Evolutionary conservation across 2,329 filamentous ascomycete genomes (phyloP), one percentile per base, ranked within the genome.

Genomic region (Thelonectria blattea): DNA sequence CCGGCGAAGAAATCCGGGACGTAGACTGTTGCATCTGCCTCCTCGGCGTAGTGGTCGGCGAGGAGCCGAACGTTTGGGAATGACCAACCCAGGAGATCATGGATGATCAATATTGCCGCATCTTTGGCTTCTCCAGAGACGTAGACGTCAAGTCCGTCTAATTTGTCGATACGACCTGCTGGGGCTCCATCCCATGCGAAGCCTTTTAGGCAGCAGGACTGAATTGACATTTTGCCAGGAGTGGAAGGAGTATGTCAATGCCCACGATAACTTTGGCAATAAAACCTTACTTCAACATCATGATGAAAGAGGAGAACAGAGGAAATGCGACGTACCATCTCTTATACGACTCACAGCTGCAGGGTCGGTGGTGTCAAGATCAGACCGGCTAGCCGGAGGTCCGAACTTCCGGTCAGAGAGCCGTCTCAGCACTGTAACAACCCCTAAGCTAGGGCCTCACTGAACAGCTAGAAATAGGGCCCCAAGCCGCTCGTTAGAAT

Each of bases 11-110:
- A 70, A 56, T 73, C 71, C 2, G 71, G 71, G 2, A 83, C 61
- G 64, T 80, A 83, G 30, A 81, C 80, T 2, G 80, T 82, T 0
- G 75, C 79, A 37, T 76, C 69, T n/a, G 71, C 72, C 62, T 83
- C 78, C 15, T 68, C 66, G 4, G 81, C 80, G 60, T 77, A 82
- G 66, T 80, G 74, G 56, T 83, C 81, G 1, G 80, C 80, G 1
- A 83, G 71, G 1, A 83, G 69, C 1, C 80, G 75, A 37, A 72
- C 62, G 61, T 83, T 83, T 24, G 70, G 66, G 50, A 80, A 80
- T 2, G 65, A 78, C 79, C 80, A 83, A 39, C 79, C 78, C 6
- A 79, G 72, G 15, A 80, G 64, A 51, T 79, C 78, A 46, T 74
- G 71, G 37, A 80, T 68, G 52, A 77, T 30, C 0, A 81, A 56